Conservation (phyloP, 2,329 filamentous ascomycete species). For the Pseudogymnoascus sp. region DNA sequence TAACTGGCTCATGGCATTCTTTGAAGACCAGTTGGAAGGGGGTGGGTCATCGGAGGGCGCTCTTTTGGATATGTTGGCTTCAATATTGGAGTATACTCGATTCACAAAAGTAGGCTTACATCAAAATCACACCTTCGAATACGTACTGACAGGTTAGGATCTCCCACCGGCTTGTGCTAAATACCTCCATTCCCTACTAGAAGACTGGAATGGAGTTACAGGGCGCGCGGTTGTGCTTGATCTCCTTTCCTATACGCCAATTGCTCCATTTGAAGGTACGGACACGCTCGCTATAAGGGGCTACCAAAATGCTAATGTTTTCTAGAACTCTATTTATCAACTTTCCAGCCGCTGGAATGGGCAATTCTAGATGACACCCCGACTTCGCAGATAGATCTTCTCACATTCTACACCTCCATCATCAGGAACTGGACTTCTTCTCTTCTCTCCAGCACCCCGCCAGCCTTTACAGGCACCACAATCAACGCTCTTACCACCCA, state of each 20-base stretch:
- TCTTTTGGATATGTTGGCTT: constrained; percentile 47
- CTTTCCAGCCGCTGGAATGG: constrained; percentile 46
- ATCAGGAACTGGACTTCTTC: constrained; percentile 51
- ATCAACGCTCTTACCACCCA: constrained; percentile 40
- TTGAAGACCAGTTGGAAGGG: constrained; percentile 46
- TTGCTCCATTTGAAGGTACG: constrained; percentile 50
- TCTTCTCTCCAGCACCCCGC: constrained; percentile 35
- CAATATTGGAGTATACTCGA: constrained; percentile 48
- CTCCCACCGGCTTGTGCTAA: constrained; percentile 34
- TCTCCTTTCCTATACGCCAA: constrained; percentile 48
- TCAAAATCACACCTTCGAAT: background rate
- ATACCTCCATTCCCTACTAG: constrained; percentile 47
- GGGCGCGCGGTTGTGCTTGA: constrained; percentile 48
- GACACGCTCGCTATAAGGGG: background rate
- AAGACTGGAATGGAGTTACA: constrained; percentile 54
- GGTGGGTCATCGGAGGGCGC: constrained; percentile 43
- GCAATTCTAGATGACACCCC: constrained; percentile 42
- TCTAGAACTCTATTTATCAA: constrained; percentile 43
- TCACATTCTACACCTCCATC: constrained; percentile 60
- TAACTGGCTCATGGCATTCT: constrained; percentile 51
- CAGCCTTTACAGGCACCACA: constrained; percentile 6
- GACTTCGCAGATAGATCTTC: constrained; percentile 49
- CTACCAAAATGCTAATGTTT: constrained; percentile 13
- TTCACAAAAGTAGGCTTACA: constrained; percentile 44
- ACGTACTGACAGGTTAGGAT: constrained; percentile 23